Percentiles rank a stretch among this genome's conserved stretches.
These are phyloP conservation scores for Kodamaea sagamina DNA, from an alignment of 805 yeast species.

Conservation along the genomic window DNA sequence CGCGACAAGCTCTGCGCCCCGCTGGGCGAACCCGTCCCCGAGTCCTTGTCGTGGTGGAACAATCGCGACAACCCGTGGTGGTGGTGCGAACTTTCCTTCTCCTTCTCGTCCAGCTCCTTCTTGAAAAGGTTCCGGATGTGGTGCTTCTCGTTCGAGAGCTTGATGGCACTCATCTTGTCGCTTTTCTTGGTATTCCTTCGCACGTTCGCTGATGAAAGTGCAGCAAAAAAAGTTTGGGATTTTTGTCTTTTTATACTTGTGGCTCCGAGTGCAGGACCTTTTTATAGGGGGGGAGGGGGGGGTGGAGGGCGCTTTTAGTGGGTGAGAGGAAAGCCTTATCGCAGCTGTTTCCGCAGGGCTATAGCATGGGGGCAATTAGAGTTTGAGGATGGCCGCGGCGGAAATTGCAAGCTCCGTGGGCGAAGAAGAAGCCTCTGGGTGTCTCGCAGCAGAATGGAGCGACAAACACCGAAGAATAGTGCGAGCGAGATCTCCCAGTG, in stretches of 20 bases:
- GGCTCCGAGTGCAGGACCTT: slow-evolving; percentile 4
- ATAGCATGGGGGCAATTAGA: background rate
- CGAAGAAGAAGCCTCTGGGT: too few relatives aligned
- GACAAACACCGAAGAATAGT: too few relatives aligned
- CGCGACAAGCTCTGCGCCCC: slow-evolving; percentile 2
- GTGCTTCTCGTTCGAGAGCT: slow-evolving; percentile 15
- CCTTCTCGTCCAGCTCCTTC: slow-evolving; percentile 17
- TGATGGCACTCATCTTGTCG: slow-evolving; percentile 14
- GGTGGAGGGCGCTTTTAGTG: background rate
- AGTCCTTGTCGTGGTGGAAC: slow-evolving; percentile 21
- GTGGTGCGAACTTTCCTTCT: slow-evolving; percentile 11
- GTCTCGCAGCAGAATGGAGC: too few relatives aligned
- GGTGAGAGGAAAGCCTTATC: slow-evolving; percentile 6
- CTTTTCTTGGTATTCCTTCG: background rate
- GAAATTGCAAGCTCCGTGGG: too few relatives aligned
- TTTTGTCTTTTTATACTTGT: slow-evolving; percentile 1
- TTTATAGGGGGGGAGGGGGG: slow-evolving; percentile 6
- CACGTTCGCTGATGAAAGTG: background rate
- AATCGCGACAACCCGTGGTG: slow-evolving; percentile 22
- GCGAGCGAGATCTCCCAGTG: background rate
- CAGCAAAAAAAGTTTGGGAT: slow-evolving; percentile 1
- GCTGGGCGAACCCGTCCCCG: slow-evolving; percentile 8
- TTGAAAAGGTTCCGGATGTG: slow-evolving; percentile 26
- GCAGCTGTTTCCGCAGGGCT: slow-evolving; percentile 4
- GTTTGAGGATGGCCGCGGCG: background rate